phyloP scores from a whole-genome alignment of 2,329 filamentous ascomycete species.

The Endothia cerciana region DNA sequence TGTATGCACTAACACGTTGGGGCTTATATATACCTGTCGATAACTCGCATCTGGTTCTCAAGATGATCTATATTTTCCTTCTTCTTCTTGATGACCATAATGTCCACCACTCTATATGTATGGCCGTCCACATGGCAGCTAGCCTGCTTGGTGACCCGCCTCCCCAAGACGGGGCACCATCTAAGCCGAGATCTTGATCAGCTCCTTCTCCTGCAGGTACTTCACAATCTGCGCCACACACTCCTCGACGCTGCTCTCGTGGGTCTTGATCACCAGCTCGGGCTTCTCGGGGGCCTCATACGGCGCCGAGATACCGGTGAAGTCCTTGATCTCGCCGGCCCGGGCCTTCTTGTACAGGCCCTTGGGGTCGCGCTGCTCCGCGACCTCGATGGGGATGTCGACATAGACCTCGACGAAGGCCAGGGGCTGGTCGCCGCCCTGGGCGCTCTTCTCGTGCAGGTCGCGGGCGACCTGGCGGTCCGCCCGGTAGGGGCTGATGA shows the following conservation, averaged over 20 bases:
- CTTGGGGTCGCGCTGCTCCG: slow-evolving; percentile 95
- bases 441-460: slow-evolving; percentile 68
- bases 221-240: slow-evolving; percentile 82
- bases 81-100: slow-evolving; percentile 3
- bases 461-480: slow-evolving; percentile 83
- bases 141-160: background rate
- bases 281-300: slow-evolving; percentile 88
- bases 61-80: background rate
- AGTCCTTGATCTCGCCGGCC: slow-evolving; percentile 92
- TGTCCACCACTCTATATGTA: slow-evolving; percentile 15
- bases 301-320: slow-evolving; percentile 92
- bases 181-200: slow-evolving; percentile 44
- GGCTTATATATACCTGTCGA: slow-evolving; percentile 14
- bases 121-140: slow-evolving; percentile 4
- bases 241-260: slow-evolving; percentile 83
- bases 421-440: slow-evolving; percentile 67
- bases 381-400: slow-evolving; percentile 87
- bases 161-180: background rate
- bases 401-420: slow-evolving; percentile 94
- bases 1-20: slow-evolving; percentile 24
- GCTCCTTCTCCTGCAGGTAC: slow-evolving; percentile 74
- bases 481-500: slow-evolving; percentile 92
- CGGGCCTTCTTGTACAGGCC: slow-evolving; percentile 97
- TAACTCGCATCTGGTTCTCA: slow-evolving; percentile 16
- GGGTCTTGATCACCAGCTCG: slow-evolving; percentile 85